A percentile compares a stretch with the other conserved stretches of the same genome.
These are phyloP conservation scores for Colletotrichum camelliae DNA, from an alignment of 2,329 filamentous ascomycete species.

Conservation along the genomic window DNA sequence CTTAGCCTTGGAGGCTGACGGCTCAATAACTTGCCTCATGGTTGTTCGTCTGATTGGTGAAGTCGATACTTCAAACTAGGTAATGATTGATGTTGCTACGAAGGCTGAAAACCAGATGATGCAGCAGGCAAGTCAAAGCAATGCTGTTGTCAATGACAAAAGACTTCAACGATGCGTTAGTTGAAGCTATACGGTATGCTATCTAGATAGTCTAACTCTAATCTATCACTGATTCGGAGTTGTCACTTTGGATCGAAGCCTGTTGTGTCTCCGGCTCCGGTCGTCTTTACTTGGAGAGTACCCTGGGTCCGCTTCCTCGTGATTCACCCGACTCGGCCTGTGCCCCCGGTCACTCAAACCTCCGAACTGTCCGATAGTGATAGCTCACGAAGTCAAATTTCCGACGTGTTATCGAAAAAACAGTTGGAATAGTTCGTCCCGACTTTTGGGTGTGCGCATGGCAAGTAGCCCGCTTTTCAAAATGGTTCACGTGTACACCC, in stretches of 20 bases:
- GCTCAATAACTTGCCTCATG: background rate
- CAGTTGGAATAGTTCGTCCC: background rate
- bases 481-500: background rate
- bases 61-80: background rate
- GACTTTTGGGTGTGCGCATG: background rate
- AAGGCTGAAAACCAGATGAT: background rate
- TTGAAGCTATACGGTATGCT: background rate
- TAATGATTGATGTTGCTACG: background rate
- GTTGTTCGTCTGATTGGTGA: background rate
- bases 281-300: background rate
- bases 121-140: background rate
- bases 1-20: background rate
- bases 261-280: background rate
- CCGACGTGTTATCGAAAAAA: background rate
- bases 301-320: background rate
- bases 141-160: background rate
- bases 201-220: background rate
- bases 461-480: background rate
- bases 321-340: background rate
- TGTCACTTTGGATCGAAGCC: background rate
- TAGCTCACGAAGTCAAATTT: background rate
- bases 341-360: background rate
- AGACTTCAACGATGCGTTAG: background rate
- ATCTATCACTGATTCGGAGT: background rate
- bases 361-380: background rate